Base-by-base conservation (phyloP, 202 grass and related monocot genomes). In the Sporobolus alterniflorus region DNA sequence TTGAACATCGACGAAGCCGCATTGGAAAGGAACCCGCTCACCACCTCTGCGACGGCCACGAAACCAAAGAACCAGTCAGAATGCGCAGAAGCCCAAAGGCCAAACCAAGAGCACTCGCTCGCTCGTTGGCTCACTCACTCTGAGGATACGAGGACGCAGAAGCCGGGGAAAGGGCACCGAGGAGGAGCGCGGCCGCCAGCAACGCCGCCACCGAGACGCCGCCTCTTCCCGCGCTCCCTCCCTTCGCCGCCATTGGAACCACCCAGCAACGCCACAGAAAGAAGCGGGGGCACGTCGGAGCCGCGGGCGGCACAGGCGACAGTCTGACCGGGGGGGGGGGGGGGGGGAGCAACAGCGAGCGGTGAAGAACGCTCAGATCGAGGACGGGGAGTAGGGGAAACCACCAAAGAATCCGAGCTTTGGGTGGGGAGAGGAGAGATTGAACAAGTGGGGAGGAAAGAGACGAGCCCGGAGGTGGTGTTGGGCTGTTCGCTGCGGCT, bases 21-120 rank as follows among this genome's bases (percentile, higher is more conserved):
- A 67, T 91, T 96, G 70, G 93, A 94, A 71, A 99, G 79, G 82
- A 94, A 87, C n/a, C 85, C 85, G 73, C 70, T 89, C 34, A 90
- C 93, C 71, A 96, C 82, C 67, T 62, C 96, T 94, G 84, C 85
- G 48, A 74, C 22, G 39, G 44, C 61, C 52, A 40, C 14, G 21
- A 36, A 39, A 78, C 40, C 11, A 13, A 12, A 59, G 9, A 41
- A 72, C 60, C 20, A 55, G 34, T 74, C 55, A 75, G 21, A 74
- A 65, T 44, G 25, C 28, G 50, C 14, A 24, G 69, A 80, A 78
- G 4, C 29, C 14, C 31, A 29, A 29, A 18, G 57, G 9, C 32
- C 55, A 55, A 57, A 49, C n/a, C 71, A 28, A 48, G 36, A 46
- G 11, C 64, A 9, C 25, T 15, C 65, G 40, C 47, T 81, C 89